These are phyloP conservation scores for Paraphoma chrysanthemicola DNA, from an alignment of 2,329 filamentous ascomycete genomes.

Conservation along the genomic window DNA sequence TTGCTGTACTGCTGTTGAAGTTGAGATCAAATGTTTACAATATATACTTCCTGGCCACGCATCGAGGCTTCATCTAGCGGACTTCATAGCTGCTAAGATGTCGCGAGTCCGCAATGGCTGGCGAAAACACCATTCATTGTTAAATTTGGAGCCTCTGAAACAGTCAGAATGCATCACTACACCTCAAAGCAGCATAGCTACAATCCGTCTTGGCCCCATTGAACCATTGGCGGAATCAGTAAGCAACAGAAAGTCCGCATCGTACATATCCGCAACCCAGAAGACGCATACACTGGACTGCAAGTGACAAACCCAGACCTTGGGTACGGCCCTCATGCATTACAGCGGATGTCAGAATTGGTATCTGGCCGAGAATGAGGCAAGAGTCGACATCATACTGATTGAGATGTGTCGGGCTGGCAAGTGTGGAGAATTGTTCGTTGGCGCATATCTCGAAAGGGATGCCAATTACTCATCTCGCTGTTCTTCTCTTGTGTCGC, in stretches of 20 bases:
- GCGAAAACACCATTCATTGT: too few species aligned
- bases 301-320: neutral
- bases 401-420: too few species aligned
- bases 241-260: neutral
- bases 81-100: too few species aligned
- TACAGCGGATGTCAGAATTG: too few species aligned
- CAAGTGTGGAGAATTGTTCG: neutral
- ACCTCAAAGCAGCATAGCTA: neutral
- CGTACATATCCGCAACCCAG: neutral
- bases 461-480: neutral
- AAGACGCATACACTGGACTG: neutral
- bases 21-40: too few species aligned
- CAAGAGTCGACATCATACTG: too few species aligned
- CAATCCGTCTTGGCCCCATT: neutral
- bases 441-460: neutral
- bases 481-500: neutral
- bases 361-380: too few species aligned
- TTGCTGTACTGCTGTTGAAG: too few species aligned
- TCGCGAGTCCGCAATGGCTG: too few species aligned
- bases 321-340: neutral
- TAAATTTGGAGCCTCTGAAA: neutral
- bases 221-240: neutral
- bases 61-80: too few species aligned
- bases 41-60: too few species aligned
- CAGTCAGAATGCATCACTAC: neutral